A percentile compares a stretch with the other conserved stretches of the same genome.
Conservation (phyloP, 2,329 filamentous ascomycete genomes). For the Aureobasidium sp. region DNA sequence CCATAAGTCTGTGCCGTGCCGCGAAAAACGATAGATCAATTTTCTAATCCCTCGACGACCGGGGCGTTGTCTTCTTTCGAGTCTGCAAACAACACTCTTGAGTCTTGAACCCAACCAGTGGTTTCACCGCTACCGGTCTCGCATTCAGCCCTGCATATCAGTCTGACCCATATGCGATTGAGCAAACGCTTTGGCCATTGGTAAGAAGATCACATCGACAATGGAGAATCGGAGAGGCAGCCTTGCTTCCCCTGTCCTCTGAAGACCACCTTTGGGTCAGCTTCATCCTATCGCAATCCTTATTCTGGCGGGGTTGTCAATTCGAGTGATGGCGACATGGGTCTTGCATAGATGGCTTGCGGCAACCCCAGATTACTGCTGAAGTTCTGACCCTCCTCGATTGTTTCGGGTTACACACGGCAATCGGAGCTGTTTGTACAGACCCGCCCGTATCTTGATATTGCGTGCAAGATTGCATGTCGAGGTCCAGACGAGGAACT, state of each 20-base stretch:
- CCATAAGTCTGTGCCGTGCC: conserved; percentile 16
- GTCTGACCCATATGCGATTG: background rate
- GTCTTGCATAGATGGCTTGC: conserved; percentile 2
- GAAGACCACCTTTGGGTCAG: background rate
- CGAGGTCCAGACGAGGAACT: background rate
- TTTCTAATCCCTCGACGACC: background rate
- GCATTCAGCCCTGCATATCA: conserved; percentile 16
- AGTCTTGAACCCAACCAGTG: conserved; percentile 12
- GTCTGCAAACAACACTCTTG: conserved; percentile 6
- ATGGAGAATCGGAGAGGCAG: background rate
- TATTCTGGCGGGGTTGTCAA: background rate
- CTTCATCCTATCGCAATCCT: background rate
- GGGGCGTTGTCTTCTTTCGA: background rate
- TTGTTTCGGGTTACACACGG: conserved; percentile 8
- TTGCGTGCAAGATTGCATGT: conserved; percentile 1
- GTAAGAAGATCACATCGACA: background rate
- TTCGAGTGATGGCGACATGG: conserved; percentile 11
- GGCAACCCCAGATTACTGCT: conserved; percentile 14
- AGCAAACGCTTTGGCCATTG: background rate
- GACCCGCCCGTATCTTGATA: background rate
- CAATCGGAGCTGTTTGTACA: conserved; percentile 5
- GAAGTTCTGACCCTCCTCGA: background rate
- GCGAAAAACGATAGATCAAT: conserved; percentile 17
- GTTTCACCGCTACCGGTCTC: conserved; percentile 17
- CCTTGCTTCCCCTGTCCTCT: conserved; percentile 14